These are phyloP conservation scores for Syzygium grande DNA, from an alignment of 345 rosid genomes.

Conservation along the genomic window DNA sequence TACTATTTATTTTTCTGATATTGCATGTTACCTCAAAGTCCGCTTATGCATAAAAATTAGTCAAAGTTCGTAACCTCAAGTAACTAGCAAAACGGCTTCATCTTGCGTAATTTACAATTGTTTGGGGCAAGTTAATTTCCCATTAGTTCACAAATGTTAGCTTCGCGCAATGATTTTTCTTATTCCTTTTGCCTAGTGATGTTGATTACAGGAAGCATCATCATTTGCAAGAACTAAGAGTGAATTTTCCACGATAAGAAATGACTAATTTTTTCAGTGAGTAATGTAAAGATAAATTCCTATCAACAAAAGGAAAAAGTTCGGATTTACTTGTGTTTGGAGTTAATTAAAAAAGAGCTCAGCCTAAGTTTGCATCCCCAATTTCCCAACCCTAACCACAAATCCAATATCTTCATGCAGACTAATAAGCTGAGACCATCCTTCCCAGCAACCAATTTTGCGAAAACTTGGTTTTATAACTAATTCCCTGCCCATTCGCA, in stretches of 20 bases:
- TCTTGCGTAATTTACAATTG: not conserved
- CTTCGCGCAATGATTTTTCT: not conserved
- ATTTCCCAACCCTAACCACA: not conserved
- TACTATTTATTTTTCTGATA: no score
- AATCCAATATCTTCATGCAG: not conserved
- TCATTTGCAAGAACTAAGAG: not conserved
- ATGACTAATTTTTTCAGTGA: not conserved
- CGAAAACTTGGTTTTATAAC: slow-evolving; percentile 4
- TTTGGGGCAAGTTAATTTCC: not conserved
- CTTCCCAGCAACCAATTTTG: not conserved
- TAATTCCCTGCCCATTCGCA: not conserved
- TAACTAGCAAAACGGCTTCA: not conserved
- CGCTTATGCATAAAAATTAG: not conserved
- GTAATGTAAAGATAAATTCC: not conserved
- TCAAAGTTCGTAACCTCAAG: not conserved
- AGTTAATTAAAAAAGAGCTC: not conserved
- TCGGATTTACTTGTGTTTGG: not conserved
- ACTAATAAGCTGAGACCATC: not conserved
- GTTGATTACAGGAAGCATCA: not conserved
- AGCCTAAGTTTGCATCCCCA: not conserved
- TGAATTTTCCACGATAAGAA: not conserved
- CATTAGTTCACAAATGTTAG: not conserved
- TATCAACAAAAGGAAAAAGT: not conserved
- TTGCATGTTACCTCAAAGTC: not conserved
- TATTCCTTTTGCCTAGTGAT: not conserved